These are phyloP conservation scores for Boletus reticuloceps DNA, from an alignment of 768 basidiomycete species.

Conservation along the genomic window DNA sequence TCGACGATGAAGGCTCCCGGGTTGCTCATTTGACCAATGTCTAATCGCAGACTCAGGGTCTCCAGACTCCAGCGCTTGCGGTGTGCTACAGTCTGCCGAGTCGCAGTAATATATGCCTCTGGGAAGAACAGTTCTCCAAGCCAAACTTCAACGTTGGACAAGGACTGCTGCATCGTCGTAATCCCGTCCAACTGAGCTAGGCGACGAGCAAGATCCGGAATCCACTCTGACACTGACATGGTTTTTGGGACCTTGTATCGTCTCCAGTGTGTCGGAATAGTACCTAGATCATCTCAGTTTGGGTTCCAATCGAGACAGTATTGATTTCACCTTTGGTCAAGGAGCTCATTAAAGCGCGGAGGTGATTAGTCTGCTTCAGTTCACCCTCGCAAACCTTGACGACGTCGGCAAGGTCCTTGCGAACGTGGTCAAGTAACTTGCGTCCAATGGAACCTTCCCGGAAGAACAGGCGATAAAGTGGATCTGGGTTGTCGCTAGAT, in stretches of 20 bases:
- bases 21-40: constrained; percentile 77
- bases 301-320: not conserved
- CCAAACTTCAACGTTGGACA: constrained; percentile 79
- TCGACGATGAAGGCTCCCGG: constrained; percentile 82
- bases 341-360: constrained; percentile 86
- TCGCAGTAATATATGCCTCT: constrained; percentile 94
- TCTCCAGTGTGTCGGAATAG: constrained; percentile 85
- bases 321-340: constrained; percentile 76
- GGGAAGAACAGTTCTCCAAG: constrained; percentile 96
- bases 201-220: constrained; percentile 76
- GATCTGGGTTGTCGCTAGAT: constrained; percentile 71
- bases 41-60: constrained; percentile 75
- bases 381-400: constrained; percentile 82
- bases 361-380: constrained; percentile 93
- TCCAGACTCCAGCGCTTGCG: constrained; percentile 91
- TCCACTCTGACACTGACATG: constrained; percentile 84
- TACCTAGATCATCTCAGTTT: constrained; percentile 48
- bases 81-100: constrained; percentile 94
- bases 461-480: constrained; percentile 83
- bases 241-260: constrained; percentile 83
- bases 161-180: constrained; percentile 46
- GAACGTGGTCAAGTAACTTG: constrained; percentile 75
- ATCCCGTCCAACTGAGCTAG: constrained; percentile 81
- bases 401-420: constrained; percentile 78
- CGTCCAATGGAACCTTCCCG: constrained; percentile 82